Base-by-base conservation (phyloP, 208 protist species). In the Acanthamoeba culbertsoni region DNA sequence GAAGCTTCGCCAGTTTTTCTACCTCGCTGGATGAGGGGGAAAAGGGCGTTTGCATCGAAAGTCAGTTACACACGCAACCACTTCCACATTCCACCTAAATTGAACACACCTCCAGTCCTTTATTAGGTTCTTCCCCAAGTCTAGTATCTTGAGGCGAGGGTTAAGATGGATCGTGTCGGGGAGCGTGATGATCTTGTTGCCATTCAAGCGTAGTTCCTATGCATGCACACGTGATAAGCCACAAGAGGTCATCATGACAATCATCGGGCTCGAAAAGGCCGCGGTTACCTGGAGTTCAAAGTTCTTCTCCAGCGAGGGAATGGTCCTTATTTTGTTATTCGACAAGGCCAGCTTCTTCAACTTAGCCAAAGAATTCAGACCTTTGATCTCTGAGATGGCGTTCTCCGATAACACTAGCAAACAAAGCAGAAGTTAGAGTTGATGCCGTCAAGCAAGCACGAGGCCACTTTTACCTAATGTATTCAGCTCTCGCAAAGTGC, bases 401-500 rank as follows among this genome's bases (percentile, higher is more conserved):
- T 96, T 96, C 77, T 96, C 79, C 12, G 95, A 96, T 0, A 96
- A 53, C 31, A 96, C 94, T 94, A 68, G 23, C 7, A 68, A 8
- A 26, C 14, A 68, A n/a, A 68, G 59, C 7, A n/a, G 23, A 8
- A 26, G 20, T 28, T 23, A 0, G 88, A 53, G 28, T 37, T 10
- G 3, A 37, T 23, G 46, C 12, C 33, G 40, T 16, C 33, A 63
- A 92, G 51, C 18, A 1, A 71, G 23, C 5, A 31, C 14, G n/a
- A 63, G 12, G 8, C 23, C 4, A 6, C 12, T 42, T 8, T 0
- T 79, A 93, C 79, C 93, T 18, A 94, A 31, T 0, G 93, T 93
- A 40, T 94, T 93, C 26, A 94, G 88, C 20, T 55, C 86, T n/a
- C 51, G 45, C 2, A 77, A n/a, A 3, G 23, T 14, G 46, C 42